Conservation (phyloP, 2,329 filamentous ascomycete species). For the Cercospora zeae-maydis region DNA sequence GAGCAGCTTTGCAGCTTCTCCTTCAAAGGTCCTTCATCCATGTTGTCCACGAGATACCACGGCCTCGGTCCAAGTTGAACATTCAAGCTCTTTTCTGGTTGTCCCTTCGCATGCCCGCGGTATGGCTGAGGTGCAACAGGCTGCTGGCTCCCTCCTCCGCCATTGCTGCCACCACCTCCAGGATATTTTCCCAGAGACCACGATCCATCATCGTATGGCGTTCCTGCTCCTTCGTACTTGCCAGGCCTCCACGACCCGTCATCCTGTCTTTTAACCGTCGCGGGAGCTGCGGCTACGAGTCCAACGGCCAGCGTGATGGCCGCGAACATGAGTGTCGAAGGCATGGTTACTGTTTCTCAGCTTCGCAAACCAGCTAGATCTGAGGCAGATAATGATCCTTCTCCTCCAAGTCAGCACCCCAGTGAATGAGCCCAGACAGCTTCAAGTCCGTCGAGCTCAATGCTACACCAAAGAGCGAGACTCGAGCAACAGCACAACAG, state of each 20-base stretch:
- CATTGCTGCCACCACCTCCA: not conserved
- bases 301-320: slow-evolving; percentile 5
- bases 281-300: slow-evolving; percentile 11
- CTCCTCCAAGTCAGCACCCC: not conserved
- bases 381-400: too few species aligned
- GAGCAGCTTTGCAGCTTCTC: slow-evolving; percentile 57
- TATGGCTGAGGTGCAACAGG: slow-evolving; percentile 1
- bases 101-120: slow-evolving; percentile 4
- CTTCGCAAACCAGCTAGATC: not conserved
- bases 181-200: slow-evolving; percentile 6
- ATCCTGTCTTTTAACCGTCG: slow-evolving; percentile 2
- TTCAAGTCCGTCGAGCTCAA: not conserved
- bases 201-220: slow-evolving; percentile 3
- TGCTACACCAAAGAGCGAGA: not conserved
- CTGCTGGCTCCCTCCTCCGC: not conserved
- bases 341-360: not conserved
- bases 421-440: not conserved
- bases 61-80: slow-evolving; percentile 62
- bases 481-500: not conserved
- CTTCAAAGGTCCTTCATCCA: slow-evolving; percentile 60
- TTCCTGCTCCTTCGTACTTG: slow-evolving; percentile 10
- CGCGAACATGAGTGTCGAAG: slow-evolving; percentile 5
- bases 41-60: slow-evolving; percentile 61
- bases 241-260: not conserved
- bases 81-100: slow-evolving; percentile 18